Evolutionary conservation across 2,329 filamentous ascomycete genomes (phyloP).

Genomic region (Emergomyces africanus): DNA sequence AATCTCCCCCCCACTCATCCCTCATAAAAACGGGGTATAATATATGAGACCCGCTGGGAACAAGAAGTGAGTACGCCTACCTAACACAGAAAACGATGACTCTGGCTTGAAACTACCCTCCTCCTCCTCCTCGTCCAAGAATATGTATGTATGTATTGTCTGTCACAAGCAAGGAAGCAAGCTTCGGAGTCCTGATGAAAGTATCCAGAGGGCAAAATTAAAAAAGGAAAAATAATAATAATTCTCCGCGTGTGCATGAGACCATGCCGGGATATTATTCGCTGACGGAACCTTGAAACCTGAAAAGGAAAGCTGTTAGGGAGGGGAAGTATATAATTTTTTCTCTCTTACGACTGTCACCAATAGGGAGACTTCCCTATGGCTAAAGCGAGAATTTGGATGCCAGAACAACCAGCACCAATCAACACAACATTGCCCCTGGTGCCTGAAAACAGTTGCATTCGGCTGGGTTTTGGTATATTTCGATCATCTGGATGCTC

Average conservation of each 20-base stretch:
- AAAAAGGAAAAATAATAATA: not conserved
- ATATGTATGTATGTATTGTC: too few species aligned
- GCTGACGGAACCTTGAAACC: not conserved
- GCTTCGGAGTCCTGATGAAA: too few species aligned
- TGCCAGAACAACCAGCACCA: not conserved
- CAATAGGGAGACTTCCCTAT: not conserved
- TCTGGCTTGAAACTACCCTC: too few species aligned
- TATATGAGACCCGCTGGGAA: too few species aligned
- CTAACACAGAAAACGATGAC: too few species aligned
- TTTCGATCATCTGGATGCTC: not conserved
- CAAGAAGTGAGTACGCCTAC: too few species aligned
- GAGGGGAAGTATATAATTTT: not conserved
- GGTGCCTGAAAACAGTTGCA: constrained; percentile 1
- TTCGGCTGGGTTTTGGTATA: not conserved
- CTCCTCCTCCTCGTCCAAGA: too few species aligned
- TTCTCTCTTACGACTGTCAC: not conserved
- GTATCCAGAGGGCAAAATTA: too few species aligned
- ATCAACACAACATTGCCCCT: not conserved
- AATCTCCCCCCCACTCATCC: too few species aligned
- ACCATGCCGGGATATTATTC: not conserved
- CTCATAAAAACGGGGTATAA: too few species aligned
- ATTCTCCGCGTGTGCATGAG: not conserved
- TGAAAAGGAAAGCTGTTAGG: not conserved
- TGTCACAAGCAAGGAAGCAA: not conserved
- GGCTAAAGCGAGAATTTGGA: not conserved